A percentile compares a stretch with the other conserved stretches of the same genome.
Evolutionary conservation across 225 moss, liverwort and hornwort species (phyloP).

Genomic region (Physcomitrellopsis africana): DNA sequence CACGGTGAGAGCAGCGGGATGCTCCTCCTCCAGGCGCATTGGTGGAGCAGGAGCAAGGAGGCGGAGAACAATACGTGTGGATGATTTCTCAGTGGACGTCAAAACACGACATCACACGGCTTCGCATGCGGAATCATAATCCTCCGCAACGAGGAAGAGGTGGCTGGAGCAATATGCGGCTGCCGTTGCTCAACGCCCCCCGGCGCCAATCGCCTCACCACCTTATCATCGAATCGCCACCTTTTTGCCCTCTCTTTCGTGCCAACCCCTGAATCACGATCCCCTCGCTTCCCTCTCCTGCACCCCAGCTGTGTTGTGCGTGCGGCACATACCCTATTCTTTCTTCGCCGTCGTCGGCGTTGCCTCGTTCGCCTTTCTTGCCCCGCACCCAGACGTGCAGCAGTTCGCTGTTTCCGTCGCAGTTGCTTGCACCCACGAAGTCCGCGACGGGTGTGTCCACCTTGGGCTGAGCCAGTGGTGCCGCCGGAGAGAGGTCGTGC

Average conservation of each 20-base stretch:
- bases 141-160: conserved; percentile 6
- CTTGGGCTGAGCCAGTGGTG: too few relatives aligned
- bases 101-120: not conserved
- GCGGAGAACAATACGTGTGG: not conserved
- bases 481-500: too few relatives aligned
- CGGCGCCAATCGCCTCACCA: conserved; percentile 29
- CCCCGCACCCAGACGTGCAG: too few relatives aligned
- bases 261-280: conserved; percentile 23
- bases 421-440: too few relatives aligned
- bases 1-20: too few relatives aligned
- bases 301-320: not conserved
- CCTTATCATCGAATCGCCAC: conserved; percentile 40
- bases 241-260: conserved; percentile 15
- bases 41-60: not conserved
- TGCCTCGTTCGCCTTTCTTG: not conserved
- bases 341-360: not conserved
- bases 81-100: not conserved
- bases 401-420: too few relatives aligned
- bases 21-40: too few relatives aligned
- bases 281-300: not conserved
- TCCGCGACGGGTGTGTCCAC: too few relatives aligned
- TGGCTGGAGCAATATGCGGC: conserved; percentile 17
- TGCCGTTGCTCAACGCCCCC: conserved; percentile 25
- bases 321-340: too few relatives aligned
- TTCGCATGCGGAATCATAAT: conserved; percentile 2